Conservation (phyloP, 441 rosid genomes). For the Daphne laureola region DNA sequence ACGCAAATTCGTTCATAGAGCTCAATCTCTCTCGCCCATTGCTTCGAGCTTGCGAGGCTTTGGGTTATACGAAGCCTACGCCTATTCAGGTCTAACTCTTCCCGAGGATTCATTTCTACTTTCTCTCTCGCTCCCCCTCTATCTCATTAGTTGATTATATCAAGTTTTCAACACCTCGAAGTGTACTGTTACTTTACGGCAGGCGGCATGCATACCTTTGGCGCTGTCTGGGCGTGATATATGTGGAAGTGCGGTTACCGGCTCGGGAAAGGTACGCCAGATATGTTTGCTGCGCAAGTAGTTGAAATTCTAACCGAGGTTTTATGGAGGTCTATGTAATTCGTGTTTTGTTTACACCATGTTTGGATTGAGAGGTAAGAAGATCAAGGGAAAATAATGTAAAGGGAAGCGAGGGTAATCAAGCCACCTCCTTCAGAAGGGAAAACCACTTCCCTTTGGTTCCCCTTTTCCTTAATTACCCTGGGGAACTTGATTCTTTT, state of each 20-base stretch:
- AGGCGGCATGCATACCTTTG: slow-evolving; percentile 90
- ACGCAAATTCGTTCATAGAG: slow-evolving; percentile 81
- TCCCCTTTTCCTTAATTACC: no score
- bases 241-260: slow-evolving; percentile 94
- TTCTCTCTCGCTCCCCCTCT: not conserved
- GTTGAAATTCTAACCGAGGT: no score
- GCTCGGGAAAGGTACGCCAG: slow-evolving; percentile 79
- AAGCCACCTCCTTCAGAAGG: no score
- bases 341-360: no score
- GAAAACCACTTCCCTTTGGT: no score
- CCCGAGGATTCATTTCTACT: not conserved
- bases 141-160: not conserved
- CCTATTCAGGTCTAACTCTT: slow-evolving; percentile 69
- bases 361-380: no score
- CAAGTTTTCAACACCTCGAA: no score
- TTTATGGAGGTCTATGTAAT: no score
- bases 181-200: slow-evolving; percentile 8
- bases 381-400: no score
- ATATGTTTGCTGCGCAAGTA: not conserved
- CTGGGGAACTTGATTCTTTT: no score
- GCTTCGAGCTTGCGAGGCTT: slow-evolving; percentile 84
- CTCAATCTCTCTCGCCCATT: slow-evolving; percentile 86
- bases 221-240: slow-evolving; percentile 89
- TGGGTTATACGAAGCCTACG: slow-evolving; percentile 86
- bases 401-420: no score